Evolutionary conservation across 306 rosid genomes (phyloP).

Genomic region (Malus sieversii): DNA sequence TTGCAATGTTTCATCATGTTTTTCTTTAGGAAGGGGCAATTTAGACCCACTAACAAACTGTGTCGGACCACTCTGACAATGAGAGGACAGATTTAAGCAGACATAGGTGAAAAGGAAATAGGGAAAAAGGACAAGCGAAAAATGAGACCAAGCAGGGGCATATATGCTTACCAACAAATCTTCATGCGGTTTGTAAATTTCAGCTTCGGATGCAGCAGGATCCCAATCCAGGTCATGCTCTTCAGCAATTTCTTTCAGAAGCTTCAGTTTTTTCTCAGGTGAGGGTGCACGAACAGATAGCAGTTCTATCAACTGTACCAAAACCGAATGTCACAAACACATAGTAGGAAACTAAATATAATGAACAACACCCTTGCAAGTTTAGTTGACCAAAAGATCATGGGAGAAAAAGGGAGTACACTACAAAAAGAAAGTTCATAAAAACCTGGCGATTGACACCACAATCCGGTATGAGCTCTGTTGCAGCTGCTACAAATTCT

Average conservation of each 20-base stretch:
- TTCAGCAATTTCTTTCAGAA: constrained; percentile 88
- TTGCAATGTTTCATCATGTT: constrained; percentile 37
- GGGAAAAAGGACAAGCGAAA: not conserved
- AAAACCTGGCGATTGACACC: constrained; percentile 97
- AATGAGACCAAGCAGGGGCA: constrained; percentile 4
- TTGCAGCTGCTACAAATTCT: constrained; percentile 73
- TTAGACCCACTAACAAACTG: constrained; percentile 52
- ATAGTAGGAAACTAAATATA: constrained; percentile 7
- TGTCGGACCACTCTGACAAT: constrained; percentile 64
- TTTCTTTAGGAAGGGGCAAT: constrained; percentile 67
- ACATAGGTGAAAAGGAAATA: not conserved
- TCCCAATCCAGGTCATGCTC: constrained; percentile 92
- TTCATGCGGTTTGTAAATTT: constrained; percentile 63
- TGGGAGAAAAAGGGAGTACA: not conserved
- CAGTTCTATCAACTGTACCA: constrained; percentile 70
- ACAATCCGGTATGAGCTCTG: constrained; percentile 87
- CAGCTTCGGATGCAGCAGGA: constrained; percentile 83
- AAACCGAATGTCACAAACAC: constrained; percentile 16
- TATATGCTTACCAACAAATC: constrained; percentile 61
- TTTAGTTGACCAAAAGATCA: not conserved
- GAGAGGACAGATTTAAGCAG: constrained; percentile 2
- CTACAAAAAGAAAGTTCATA: constrained; percentile 12
- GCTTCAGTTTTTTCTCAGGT: constrained; percentile 75
- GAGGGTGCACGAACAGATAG: constrained; percentile 89
- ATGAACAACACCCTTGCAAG: too few relatives aligned